A percentile compares a stretch with the other conserved stretches of the same genome.
These are phyloP conservation scores for Cymodocea nodosa DNA, from an alignment of 116 monocot species.

Conservation along the genomic window DNA sequence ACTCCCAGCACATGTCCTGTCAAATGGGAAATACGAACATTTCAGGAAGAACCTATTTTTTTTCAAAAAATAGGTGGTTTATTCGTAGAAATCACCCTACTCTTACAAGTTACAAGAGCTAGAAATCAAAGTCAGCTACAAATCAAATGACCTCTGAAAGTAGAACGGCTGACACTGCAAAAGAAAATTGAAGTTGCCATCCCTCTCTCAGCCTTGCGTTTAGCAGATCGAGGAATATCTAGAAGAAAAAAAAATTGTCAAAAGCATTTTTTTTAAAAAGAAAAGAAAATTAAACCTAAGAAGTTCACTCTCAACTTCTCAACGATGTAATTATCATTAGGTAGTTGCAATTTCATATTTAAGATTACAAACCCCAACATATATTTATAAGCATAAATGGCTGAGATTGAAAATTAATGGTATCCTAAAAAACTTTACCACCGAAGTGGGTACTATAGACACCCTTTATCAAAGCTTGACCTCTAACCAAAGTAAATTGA, in stretches of 20 bases:
- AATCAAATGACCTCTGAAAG: conserved; percentile 63
- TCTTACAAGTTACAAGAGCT: neutral
- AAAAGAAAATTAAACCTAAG: neutral
- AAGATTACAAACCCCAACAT: too few species aligned
- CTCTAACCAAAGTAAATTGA: neutral
- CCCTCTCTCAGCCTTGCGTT: conserved; percentile 58
- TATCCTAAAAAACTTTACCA: too few species aligned
- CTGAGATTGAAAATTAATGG: too few species aligned
- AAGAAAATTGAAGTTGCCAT: conserved; percentile 39
- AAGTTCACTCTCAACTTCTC: too few species aligned
- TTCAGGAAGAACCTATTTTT: neutral
- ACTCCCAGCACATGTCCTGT: conserved; percentile 70
- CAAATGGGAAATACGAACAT: neutral
- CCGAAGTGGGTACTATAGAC: too few species aligned
- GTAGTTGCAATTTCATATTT: too few species aligned
- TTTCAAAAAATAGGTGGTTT: too few species aligned
- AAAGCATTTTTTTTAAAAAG: neutral
- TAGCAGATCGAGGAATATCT: conserved; percentile 77
- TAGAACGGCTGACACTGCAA: conserved; percentile 65
- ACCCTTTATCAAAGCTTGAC: neutral
- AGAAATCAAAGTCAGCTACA: neutral
- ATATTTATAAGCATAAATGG: too few species aligned
- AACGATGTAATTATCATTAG: too few species aligned
- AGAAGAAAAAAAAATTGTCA: conserved; percentile 1
- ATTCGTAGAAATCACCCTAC: too few species aligned